These are phyloP conservation scores for Aspergillus sparsus DNA, from an alignment of 495 filamentous ascomycete genomes.

Conservation along the genomic window DNA sequence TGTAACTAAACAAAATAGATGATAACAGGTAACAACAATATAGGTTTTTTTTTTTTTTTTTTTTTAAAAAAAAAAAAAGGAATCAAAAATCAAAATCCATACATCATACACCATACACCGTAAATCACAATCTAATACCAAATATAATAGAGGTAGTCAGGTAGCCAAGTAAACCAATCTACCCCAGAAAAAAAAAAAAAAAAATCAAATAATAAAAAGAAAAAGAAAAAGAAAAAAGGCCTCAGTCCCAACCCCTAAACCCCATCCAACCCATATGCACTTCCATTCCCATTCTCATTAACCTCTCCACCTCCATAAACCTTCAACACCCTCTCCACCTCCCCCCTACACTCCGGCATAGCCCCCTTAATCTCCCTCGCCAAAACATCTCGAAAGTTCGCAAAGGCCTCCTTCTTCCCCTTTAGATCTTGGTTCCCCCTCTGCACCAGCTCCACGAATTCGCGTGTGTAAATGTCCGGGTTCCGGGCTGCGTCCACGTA, in stretches of 20 bases:
- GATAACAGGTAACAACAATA: not conserved
- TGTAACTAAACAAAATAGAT: not conserved
- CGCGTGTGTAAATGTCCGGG: slow-evolving; percentile 96
- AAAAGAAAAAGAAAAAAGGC: not conserved
- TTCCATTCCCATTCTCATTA: not conserved
- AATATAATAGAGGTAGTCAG: not conserved
- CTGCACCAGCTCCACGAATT: slow-evolving; percentile 91
- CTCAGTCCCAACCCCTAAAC: slow-evolving; percentile 4
- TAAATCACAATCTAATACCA: not conserved
- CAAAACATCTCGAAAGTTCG: slow-evolving; percentile 75
- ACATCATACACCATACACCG: not conserved
- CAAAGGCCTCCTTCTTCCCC: slow-evolving; percentile 82
- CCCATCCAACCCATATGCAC: not conserved
- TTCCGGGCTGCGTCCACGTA: slow-evolving; percentile 95
- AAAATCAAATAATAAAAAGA: not conserved
- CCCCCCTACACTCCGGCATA: slow-evolving; percentile 73
- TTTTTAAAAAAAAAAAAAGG: too few species aligned
- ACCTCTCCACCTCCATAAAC: slow-evolving; percentile 34
- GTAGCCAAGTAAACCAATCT: too few species aligned
- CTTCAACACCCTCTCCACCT: slow-evolving; percentile 64
- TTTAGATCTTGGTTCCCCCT: slow-evolving; percentile 80
- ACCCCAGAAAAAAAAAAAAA: not conserved
- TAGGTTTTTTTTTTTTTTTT: too few species aligned
- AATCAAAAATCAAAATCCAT: too few species aligned
- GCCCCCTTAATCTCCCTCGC: slow-evolving; percentile 75